Conservation (phyloP, 176 grass and related monocot species). For the Miscanthus lutarioriparius region DNA sequence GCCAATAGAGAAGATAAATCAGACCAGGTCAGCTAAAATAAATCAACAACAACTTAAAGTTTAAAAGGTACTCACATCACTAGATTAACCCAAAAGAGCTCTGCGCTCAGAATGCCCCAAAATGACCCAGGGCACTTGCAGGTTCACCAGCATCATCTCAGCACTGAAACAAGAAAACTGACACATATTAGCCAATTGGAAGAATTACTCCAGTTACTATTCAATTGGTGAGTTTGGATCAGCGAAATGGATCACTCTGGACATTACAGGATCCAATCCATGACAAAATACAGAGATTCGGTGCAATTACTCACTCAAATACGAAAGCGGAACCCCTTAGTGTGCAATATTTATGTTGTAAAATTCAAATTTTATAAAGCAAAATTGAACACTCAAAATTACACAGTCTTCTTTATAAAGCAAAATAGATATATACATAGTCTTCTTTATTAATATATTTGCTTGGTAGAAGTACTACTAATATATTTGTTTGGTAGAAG, state of each 20-base stretch:
- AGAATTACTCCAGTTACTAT: neutral
- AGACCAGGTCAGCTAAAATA: neutral
- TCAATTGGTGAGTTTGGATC: neutral
- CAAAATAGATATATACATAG: no score
- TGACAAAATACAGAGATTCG: neutral
- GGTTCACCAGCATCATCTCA: slow-evolving; percentile 82
- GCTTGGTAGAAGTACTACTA: no score
- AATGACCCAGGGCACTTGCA: slow-evolving; percentile 85
- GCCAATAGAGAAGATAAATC: neutral
- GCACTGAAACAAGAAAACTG: slow-evolving; percentile 41
- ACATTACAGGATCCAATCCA: neutral
- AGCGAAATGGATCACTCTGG: neutral
- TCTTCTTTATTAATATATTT: no score
- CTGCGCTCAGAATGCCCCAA: slow-evolving; percentile 90
- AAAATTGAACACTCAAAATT: no score
- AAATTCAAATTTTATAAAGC: no score
- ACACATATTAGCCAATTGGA: slow-evolving; percentile 5
- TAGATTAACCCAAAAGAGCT: slow-evolving; percentile 71
- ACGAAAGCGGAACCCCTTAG: no score
- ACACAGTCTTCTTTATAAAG: no score
- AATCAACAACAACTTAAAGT: neutral
- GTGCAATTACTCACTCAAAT: no score
- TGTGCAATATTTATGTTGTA: no score
- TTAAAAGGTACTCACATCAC: slow-evolving; percentile 42
- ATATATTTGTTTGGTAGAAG: no score